phyloP scores from a whole-genome alignment of 1,284 basidiomycete genomes.

The Macrocystidia cucumis region DNA sequence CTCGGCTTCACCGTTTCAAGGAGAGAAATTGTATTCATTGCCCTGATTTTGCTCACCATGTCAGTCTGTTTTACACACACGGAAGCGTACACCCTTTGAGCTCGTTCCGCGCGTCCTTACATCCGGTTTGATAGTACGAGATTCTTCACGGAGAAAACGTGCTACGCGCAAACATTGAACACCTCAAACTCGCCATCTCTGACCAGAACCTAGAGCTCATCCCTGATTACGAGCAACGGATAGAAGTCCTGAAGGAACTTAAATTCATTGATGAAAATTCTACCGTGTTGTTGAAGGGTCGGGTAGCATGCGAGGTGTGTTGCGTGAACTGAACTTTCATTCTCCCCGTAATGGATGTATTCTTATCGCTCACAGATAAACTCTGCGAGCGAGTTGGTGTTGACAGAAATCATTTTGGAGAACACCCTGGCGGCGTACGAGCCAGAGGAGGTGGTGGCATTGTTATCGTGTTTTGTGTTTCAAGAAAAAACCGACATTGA shows the following conservation, averaged over 20 bases:
- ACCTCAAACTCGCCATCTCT: conserved; percentile 76
- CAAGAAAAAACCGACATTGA: conserved; percentile 94
- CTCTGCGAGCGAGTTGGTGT: conserved; percentile 90
- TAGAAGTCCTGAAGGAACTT: conserved; percentile 86
- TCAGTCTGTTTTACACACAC: conserved; percentile 35
- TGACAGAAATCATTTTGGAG: conserved; percentile 96
- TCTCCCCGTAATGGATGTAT: conserved; percentile 6
- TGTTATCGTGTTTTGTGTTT: conserved; percentile 95
- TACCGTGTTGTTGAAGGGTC: conserved; percentile 92
- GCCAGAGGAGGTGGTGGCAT: conserved; percentile 95
- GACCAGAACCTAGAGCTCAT: conserved; percentile 96
- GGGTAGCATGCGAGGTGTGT: conserved; percentile 92
- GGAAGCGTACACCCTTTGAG: too few relatives aligned
- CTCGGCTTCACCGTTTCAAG: conserved; percentile 34
- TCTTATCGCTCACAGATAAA: conserved; percentile 67
- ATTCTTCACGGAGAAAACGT: conserved; percentile 70
- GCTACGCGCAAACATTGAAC: conserved; percentile 66
- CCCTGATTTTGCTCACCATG: conserved; percentile 60
- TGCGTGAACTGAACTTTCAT: neutral
- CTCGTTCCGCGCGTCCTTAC: conserved; percentile 7
- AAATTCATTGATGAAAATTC: conserved; percentile 92
- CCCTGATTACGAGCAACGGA: conserved; percentile 94
- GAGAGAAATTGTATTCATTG: conserved; percentile 50
- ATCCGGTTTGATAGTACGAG: conserved; percentile 50
- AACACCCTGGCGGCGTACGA: conserved; percentile 88